Evolutionary conservation across 352 stramenopile genomes (phyloP).

Genomic region (Plasmopara halstedii): DNA sequence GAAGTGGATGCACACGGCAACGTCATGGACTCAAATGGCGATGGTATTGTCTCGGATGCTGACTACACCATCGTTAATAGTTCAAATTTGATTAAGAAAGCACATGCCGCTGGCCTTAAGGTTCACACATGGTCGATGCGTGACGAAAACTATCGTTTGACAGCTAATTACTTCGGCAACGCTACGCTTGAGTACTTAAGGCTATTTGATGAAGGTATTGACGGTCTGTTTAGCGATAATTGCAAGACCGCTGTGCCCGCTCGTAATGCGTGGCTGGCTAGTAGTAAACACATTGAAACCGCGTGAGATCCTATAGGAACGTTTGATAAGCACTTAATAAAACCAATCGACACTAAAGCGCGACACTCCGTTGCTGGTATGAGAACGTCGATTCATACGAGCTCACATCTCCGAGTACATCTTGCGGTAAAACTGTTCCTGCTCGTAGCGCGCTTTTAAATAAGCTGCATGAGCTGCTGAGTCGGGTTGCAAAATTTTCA

Average conservation of each 20-base stretch:
- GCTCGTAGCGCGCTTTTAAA: constrained; percentile 49
- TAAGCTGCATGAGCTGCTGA: constrained; percentile 49
- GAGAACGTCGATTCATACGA: too few relatives aligned
- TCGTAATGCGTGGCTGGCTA: constrained; percentile 30
- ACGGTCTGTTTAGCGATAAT: constrained; percentile 58
- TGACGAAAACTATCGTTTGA: constrained; percentile 55
- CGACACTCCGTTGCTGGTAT: too few relatives aligned
- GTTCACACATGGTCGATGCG: constrained; percentile 60
- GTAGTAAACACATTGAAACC: constrained; percentile 11
- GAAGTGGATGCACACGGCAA: constrained; percentile 34
- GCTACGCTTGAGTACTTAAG: constrained; percentile 53
- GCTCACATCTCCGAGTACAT: constrained; percentile 51
- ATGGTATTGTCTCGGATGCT: constrained; percentile 48
- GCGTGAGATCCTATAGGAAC: background rate
- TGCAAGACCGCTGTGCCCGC: constrained; percentile 43
- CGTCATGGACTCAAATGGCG: constrained; percentile 51
- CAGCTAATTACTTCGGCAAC: constrained; percentile 55
- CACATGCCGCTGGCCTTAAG: constrained; percentile 44
- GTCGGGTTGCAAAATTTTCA: constrained; percentile 37
- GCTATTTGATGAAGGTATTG: constrained; percentile 52
- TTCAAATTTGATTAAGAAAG: constrained; percentile 39
- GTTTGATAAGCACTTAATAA: too few relatives aligned
- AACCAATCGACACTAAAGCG: too few relatives aligned
- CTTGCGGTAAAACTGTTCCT: constrained; percentile 69
- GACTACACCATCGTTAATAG: constrained; percentile 48